phyloP scores from a whole-genome alignment of 306 rosid species.

The Prunus fruticosa region DNA sequence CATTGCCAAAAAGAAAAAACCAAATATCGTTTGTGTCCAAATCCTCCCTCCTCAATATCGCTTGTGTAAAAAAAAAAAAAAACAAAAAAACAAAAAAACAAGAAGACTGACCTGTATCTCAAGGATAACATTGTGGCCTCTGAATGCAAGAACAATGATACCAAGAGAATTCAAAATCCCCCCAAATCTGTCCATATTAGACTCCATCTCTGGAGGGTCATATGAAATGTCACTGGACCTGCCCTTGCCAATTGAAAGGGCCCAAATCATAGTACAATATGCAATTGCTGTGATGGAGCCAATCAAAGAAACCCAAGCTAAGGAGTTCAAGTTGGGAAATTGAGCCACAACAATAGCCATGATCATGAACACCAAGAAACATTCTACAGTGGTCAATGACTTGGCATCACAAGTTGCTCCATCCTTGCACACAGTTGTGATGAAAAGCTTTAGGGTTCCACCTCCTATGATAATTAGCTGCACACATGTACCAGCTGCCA shows the following conservation, averaged over 20 bases:
- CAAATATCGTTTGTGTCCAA: no score
- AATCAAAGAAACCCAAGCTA: conserved; percentile 3
- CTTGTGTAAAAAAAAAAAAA: background rate
- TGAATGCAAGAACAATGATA: conserved; percentile 42
- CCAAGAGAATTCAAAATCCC: conserved; percentile 49
- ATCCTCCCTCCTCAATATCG: no score
- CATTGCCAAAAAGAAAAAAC: no score
- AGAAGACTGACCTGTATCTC: conserved; percentile 59
- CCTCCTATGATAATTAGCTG: conserved; percentile 60
- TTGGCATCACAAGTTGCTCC: conserved; percentile 8
- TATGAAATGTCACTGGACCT: background rate
- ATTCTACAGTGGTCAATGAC: background rate
- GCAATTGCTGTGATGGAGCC: background rate
- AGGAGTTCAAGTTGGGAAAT: conserved; percentile 11
- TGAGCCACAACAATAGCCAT: conserved; percentile 5
- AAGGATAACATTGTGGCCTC: conserved; percentile 75
- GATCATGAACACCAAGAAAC: conserved; percentile 5
- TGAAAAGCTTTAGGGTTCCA: conserved; percentile 7
- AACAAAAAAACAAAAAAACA: background rate
- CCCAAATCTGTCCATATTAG: conserved; percentile 15
- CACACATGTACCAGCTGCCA: conserved; percentile 54
- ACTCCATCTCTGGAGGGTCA: background rate
- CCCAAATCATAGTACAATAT: conserved; percentile 10
- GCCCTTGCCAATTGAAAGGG: conserved; percentile 9
- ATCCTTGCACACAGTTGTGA: conserved; percentile 2